Conservation (phyloP, 768 basidiomycete species). For the Termitomyces sp. region DNA sequence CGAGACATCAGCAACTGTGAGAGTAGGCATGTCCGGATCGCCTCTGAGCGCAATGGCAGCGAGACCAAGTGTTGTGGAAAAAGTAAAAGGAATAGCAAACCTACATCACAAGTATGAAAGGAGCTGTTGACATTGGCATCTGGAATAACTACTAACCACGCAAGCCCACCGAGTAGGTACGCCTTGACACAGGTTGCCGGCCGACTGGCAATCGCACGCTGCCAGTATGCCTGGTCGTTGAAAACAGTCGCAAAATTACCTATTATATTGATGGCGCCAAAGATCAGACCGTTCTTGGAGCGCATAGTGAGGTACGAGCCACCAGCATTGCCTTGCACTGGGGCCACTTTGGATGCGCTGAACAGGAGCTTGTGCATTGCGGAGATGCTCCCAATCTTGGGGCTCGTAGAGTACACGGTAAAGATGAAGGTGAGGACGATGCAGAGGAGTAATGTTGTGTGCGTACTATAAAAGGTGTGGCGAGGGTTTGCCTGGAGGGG, state of each 20-base stretch:
- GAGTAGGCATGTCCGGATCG: slow-evolving; percentile 46
- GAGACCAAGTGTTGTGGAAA: slow-evolving; percentile 85
- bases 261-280: slow-evolving; percentile 84
- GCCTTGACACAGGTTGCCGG: slow-evolving; percentile 88
- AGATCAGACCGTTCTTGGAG: slow-evolving; percentile 72
- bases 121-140: background rate
- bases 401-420: slow-evolving; percentile 68
- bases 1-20: slow-evolving; percentile 61
- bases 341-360: slow-evolving; percentile 44
- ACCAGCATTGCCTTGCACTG: slow-evolving; percentile 76
- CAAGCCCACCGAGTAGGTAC: slow-evolving; percentile 82
- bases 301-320: slow-evolving; percentile 85
- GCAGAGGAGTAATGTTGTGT: slow-evolving; percentile 59
- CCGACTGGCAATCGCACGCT: slow-evolving; percentile 83
- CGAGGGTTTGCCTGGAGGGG: background rate
- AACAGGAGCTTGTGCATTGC: slow-evolving; percentile 79
- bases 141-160: slow-evolving; percentile 28
- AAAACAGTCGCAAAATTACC: slow-evolving; percentile 70
- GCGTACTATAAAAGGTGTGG: slow-evolving; percentile 47
- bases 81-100: slow-evolving; percentile 83
- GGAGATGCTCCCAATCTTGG: slow-evolving; percentile 72
- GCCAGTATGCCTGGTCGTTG: slow-evolving; percentile 81
- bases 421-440: slow-evolving; percentile 61
- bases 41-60: slow-evolving; percentile 76
- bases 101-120: slow-evolving; percentile 20